Evolutionary conservation across 2,329 filamentous ascomycete species (phyloP).

Genomic region (Neofusicoccum laricinum): DNA sequence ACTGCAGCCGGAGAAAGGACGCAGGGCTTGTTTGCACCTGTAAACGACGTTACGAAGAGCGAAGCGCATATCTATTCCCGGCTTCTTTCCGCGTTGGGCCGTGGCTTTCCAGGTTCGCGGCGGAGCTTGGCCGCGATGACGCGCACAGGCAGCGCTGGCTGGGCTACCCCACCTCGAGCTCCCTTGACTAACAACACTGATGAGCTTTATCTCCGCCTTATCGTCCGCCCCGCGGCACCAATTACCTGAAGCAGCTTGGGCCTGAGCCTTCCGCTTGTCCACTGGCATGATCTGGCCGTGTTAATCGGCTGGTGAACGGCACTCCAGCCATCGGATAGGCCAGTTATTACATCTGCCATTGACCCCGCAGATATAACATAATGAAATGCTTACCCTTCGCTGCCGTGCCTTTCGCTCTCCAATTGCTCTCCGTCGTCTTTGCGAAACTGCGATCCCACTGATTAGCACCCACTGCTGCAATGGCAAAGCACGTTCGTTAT

Average conservation of each 20-base stretch:
- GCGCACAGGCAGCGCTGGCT: conserved; percentile 5
- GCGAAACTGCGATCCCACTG: background rate
- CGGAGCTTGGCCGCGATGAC: conserved; percentile 10
- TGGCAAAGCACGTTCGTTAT: conserved; percentile 63
- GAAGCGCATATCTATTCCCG: background rate
- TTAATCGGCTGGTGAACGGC: background rate
- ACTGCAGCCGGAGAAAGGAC: background rate
- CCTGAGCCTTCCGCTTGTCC: background rate
- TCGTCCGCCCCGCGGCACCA: background rate
- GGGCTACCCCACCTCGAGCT: conserved; percentile 8
- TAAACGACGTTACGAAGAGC: background rate
- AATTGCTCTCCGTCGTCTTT: background rate
- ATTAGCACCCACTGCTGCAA: conserved; percentile 23
- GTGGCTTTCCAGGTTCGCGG: background rate
- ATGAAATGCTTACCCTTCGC: background rate
- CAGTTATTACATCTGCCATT: background rate
- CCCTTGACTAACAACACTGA: conserved; percentile 12
- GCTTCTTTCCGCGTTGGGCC: background rate
- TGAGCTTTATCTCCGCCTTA: conserved; percentile 15
- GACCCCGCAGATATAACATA: conserved; percentile 13
- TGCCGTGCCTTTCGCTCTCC: background rate
- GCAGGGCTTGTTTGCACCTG: background rate
- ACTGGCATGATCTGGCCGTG: background rate
- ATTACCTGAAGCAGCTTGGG: background rate
- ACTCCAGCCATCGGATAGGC: background rate